Conservation (phyloP, 495 filamentous ascomycete species). For the Niebla homalea region DNA sequence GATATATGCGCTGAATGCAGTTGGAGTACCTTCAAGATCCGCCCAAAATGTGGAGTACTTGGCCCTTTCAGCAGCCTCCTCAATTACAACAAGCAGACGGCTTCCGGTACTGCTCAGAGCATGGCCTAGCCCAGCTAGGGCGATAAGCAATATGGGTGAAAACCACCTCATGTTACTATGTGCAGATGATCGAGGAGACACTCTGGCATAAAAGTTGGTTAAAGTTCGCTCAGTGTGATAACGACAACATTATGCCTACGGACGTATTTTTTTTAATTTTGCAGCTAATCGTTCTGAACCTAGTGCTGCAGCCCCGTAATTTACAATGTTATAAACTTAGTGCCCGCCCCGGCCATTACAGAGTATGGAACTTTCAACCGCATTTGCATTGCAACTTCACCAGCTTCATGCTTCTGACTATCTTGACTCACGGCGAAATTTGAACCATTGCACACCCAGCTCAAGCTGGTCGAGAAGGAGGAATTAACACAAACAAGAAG, state of each 20-base stretch:
- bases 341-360: too few relatives aligned
- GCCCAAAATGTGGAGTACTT: constrained; percentile 70
- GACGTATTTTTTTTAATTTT: too few relatives aligned
- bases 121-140: constrained; percentile 50
- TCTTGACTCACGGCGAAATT: too few relatives aligned
- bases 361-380: too few relatives aligned
- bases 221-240: not conserved
- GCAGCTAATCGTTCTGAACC: too few relatives aligned
- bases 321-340: too few relatives aligned
- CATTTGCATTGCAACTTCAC: too few relatives aligned
- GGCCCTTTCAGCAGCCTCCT: constrained; percentile 65
- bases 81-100: constrained; percentile 74
- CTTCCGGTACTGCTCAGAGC: constrained; percentile 69
- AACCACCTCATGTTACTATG: constrained; percentile 57
- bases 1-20: not conserved
- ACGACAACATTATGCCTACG: too few relatives aligned
- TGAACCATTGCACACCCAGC: not conserved
- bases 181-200: not conserved
- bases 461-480: not conserved
- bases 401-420: too few relatives aligned
- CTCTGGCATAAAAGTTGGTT: not conserved
- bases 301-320: too few relatives aligned
- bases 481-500: not conserved
- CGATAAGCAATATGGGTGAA: constrained; percentile 51
- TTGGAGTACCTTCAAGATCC: constrained; percentile 57